phyloP scores from a whole-genome alignment of 2,329 filamentous ascomycete genomes.

The Diaporthe amygdali region DNA sequence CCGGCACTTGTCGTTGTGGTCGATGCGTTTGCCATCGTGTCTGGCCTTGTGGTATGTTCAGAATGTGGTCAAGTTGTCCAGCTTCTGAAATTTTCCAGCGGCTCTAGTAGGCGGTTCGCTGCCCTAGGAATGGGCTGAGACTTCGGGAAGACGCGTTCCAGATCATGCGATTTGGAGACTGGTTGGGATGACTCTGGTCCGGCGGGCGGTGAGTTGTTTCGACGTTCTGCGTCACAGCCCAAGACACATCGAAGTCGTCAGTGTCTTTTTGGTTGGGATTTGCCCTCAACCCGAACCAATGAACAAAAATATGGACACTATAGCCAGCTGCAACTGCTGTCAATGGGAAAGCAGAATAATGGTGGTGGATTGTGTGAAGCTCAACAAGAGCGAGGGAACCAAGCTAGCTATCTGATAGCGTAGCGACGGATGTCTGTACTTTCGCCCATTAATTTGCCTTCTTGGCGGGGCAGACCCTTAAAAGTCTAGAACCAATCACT shows the following conservation, averaged over 20 bases:
- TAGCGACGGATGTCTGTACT: neutral
- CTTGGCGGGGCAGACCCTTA: constrained; percentile 15
- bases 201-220: constrained; percentile 14
- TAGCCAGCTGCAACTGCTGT: neutral
- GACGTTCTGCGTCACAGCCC: constrained; percentile 1
- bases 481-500: constrained; percentile 20
- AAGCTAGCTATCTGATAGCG: neutral
- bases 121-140: constrained; percentile 19
- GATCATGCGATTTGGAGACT: constrained; percentile 25
- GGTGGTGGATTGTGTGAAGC: neutral
- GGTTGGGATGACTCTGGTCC: constrained; percentile 21
- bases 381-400: neutral
- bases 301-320: neutral
- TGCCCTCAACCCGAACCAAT: neutral
- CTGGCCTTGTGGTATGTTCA: neutral
- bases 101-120: neutral
- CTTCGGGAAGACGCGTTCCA: constrained; percentile 18
- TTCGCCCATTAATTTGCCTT: neutral
- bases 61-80: neutral
- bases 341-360: neutral
- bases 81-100: neutral
- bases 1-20: constrained; percentile 31
- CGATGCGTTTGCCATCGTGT: constrained; percentile 34
- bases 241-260: neutral
- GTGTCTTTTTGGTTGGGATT: neutral